Evolutionary conservation across 371 early-diverging fungal species (phyloP).

Genomic region (Batrachochytrium dendrobatidis): DNA sequence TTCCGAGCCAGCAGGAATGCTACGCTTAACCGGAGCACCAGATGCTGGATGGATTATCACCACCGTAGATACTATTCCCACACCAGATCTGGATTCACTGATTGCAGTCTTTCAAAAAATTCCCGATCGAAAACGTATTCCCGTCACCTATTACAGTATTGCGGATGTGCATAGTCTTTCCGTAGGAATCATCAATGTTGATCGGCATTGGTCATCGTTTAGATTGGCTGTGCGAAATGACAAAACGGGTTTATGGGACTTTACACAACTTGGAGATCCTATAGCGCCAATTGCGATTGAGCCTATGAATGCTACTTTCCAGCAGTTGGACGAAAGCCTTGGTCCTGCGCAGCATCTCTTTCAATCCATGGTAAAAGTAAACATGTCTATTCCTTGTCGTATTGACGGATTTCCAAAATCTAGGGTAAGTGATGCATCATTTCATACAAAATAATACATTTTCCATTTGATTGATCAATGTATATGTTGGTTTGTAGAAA

Average conservation of each 20-base stretch:
- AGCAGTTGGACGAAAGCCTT: conserved; percentile 34
- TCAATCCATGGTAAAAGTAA: conserved; percentile 32
- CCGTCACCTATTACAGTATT: conserved; percentile 67
- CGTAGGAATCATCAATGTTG: conserved; percentile 67
- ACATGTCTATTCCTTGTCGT: conserved; percentile 28
- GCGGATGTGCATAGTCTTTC: conserved; percentile 56
- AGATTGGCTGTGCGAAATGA: conserved; percentile 71
- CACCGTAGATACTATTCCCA: conserved; percentile 59
- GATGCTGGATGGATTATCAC: conserved; percentile 72
- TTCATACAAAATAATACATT: too few relatives aligned
- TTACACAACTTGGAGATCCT: conserved; percentile 58
- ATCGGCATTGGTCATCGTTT: conserved; percentile 77
- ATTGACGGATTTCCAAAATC: conserved; percentile 39
- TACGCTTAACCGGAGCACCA: conserved; percentile 61
- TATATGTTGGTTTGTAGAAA: conserved; percentile 24
- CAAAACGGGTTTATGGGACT: conserved; percentile 78
- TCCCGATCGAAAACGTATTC: conserved; percentile 69
- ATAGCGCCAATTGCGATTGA: conserved; percentile 25
- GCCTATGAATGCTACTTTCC: conserved; percentile 31
- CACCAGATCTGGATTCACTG: conserved; percentile 66
- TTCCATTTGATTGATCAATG: too few relatives aligned
- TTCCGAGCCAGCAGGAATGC: conserved; percentile 59
- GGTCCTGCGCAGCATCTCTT: conserved; percentile 29
- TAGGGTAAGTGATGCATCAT: conserved; percentile 11
- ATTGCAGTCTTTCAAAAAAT: conserved; percentile 64